phyloP scores from a whole-genome alignment of 1,284 basidiomycete genomes.

The Moesziomyces antarcticus region DNA sequence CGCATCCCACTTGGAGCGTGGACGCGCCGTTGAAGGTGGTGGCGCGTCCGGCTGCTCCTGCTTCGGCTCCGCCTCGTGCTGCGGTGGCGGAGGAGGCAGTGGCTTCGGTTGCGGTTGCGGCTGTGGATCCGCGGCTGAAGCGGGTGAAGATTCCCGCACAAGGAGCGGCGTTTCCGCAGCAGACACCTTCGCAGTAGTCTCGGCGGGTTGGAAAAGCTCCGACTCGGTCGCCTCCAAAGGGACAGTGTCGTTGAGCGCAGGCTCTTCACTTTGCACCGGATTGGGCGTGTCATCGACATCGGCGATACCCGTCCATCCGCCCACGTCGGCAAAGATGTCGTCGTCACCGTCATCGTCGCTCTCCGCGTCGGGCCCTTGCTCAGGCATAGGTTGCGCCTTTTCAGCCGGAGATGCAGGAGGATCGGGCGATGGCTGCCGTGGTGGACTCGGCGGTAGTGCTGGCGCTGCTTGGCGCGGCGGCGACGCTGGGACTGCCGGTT shows the following conservation, averaged over 20 bases:
- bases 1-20: neutral
- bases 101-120: no score
- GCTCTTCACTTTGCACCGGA: conserved; percentile 45
- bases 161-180: no score
- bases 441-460: neutral
- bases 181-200: no score
- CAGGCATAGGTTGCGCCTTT: neutral
- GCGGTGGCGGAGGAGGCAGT: no score
- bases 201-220: no score
- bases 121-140: no score
- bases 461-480: no score
- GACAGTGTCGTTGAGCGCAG: no score
- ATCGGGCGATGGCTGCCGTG: neutral
- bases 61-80: neutral
- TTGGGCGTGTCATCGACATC: conserved; percentile 52
- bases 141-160: no score
- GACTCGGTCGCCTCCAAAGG: no score
- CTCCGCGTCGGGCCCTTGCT: conserved; percentile 7
- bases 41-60: neutral
- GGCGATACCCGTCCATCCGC: conserved; percentile 78
- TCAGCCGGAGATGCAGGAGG: no score
- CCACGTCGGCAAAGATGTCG: conserved; percentile 85
- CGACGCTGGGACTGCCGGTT: no score
- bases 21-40: neutral
- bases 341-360: conserved; percentile 68